A percentile compares a stretch with the other conserved stretches of the same genome.
phyloP scores from a whole-genome alignment of 2,329 filamentous ascomycete genomes.

The Cytospora piceicola region DNA sequence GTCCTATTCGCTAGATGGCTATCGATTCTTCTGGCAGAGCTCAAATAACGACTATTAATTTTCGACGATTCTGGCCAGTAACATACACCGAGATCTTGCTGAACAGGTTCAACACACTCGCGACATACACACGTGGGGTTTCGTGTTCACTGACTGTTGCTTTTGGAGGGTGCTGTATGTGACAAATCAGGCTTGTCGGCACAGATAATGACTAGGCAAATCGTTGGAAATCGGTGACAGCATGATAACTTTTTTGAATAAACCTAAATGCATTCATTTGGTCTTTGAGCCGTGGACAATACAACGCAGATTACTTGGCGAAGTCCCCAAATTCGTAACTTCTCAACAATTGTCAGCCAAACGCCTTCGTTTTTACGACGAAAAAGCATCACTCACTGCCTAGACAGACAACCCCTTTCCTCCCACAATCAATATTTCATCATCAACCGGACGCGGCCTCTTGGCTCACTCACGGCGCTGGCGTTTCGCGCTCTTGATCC shows the following conservation, averaged over 20 bases:
- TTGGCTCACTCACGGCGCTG: background rate
- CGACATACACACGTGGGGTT: background rate
- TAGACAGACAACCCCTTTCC: slow-evolving; percentile 28
- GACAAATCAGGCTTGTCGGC: background rate
- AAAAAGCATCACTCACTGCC: slow-evolving; percentile 21
- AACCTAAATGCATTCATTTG: background rate
- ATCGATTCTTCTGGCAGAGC: background rate
- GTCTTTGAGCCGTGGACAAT: background rate
- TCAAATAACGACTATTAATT: background rate
- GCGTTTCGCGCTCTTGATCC: background rate
- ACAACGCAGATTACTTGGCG: background rate
- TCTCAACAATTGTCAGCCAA: slow-evolving; percentile 8
- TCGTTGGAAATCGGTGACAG: background rate
- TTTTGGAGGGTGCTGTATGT: background rate
- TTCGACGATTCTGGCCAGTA: background rate
- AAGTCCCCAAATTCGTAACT: slow-evolving; percentile 1
- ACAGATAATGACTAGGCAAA: background rate
- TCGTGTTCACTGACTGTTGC: background rate
- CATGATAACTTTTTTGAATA: background rate
- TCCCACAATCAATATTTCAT: slow-evolving; percentile 25
- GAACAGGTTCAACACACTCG: background rate
- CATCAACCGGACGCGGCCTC: slow-evolving; percentile 9
- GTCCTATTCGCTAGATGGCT: background rate
- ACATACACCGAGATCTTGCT: background rate
- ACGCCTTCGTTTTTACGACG: background rate